Evolutionary conservation across 169 alveolate species (phyloP).

Genomic region (Pseudocohnilembus persalinus): DNA sequence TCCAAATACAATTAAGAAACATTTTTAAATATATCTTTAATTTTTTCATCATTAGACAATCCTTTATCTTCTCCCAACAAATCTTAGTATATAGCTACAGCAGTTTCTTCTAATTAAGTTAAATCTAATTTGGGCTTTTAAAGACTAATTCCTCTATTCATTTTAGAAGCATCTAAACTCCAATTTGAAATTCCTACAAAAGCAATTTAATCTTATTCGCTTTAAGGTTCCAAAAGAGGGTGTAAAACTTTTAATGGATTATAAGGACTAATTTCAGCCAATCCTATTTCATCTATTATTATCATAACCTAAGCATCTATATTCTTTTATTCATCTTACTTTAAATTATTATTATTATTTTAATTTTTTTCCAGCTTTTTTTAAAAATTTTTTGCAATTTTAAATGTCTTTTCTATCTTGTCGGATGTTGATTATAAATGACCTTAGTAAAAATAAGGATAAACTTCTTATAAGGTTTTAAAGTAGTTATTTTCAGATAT

Average conservation of each 20-base stretch:
- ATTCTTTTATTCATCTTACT: no score
- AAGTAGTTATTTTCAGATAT: neutral
- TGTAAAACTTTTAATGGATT: constrained; percentile 76
- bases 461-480: constrained; percentile 4
- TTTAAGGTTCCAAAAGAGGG: constrained; percentile 51
- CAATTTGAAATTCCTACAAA: constrained; percentile 76
- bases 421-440: constrained; percentile 39
- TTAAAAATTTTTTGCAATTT: constrained; percentile 23
- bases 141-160: constrained; percentile 54
- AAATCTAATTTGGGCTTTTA: neutral
- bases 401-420: constrained; percentile 28
- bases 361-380: neutral
- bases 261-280: constrained; percentile 69
- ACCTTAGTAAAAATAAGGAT: constrained; percentile 32
- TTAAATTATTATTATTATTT: neutral
- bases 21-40: neutral
- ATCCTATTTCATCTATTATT: constrained; percentile 76
- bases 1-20: neutral
- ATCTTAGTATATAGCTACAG: neutral
- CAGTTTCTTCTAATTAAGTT: neutral
- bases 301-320: neutral
- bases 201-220: constrained; percentile 31
- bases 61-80: neutral
- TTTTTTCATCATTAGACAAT: no score
- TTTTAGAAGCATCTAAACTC: constrained; percentile 74